Evolutionary conservation across 192 early-diverging fungal species (phyloP), one percentile per base, ranked within the genome.

Genomic region (Phycomyces nitens): DNA sequence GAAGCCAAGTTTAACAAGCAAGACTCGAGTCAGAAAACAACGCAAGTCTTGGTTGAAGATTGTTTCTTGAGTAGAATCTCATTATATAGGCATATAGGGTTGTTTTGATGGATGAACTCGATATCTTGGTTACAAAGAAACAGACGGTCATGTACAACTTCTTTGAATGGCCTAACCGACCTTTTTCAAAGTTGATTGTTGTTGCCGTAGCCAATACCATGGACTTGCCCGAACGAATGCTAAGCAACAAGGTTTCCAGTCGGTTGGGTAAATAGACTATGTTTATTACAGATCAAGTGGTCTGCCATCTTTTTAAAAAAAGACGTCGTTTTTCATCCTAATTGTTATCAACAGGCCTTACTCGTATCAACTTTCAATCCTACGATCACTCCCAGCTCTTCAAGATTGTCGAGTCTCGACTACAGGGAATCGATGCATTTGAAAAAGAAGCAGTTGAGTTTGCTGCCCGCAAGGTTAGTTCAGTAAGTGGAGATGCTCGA

Each of bases 191-290:
- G 61, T 73, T 99, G 14, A 90, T 97, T 64, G 91, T 99, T 2
- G 77, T 99, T 47, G 96, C 96, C 0, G 89, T 99, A 56, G 96
- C 97, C 39, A 99, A 99, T 72, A 97, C 95, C 0, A 99, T 99
- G 94, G 95, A 98, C 66, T 73, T 99, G 18, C 96, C 96, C 0
- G 96, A 98, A 65, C 84, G 95, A 53, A 84, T 96, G 79, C 79
- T 96, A 21, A 80, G 83, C 6, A 92, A 94, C 72, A 93, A 92
- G 68, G 87, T 97, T 18, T 90, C 94, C 1, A 94, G 92, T 76
- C 83, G 96, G 6, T 64, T 99, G 43, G 96, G 92, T 85, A 80
- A 47, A 53, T 50, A 52, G 8, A 58, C 52, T 16, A n/a, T 0
- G 16, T 29, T 9, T 18, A 21, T 55, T 1, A 58, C 16, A 29